Evolutionary conservation across 352 stramenopile species (phyloP), one percentile per base, ranked within the genome.

Genomic region (Globisporangium solare): DNA sequence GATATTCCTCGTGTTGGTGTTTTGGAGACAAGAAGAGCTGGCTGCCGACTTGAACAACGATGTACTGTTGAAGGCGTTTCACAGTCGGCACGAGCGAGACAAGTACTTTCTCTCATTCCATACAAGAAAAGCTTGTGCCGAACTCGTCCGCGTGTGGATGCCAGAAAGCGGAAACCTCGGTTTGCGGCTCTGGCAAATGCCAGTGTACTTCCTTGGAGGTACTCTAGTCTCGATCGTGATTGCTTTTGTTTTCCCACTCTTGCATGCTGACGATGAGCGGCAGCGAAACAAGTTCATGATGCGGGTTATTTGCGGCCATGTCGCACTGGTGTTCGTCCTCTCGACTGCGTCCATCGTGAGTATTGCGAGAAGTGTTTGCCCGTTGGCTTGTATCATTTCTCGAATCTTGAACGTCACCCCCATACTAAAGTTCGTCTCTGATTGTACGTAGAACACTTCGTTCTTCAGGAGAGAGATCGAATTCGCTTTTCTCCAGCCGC

Each of bases 81-180:
- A 70, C 21, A 61, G 54, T 32, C 41, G 52, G n/a, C 45, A 42
- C 0, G 64, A 67, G 39, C 61, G 70, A 8, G 55, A 83, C 5
- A 64, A 76, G 32, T 83, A 77, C 12, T 83, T 72, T 21, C 47
- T 74, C 11, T 63, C 64, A 6, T 66, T 68, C 10, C 76, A 87
- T 42, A 54, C 76, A 10, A 60, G 47, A 32, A 82, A 83, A 56
- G 76, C 68, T 0, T 43, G 73, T 0, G 56, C 64, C 20, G 74
- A 87, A 47, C 57, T 87, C 3, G 54, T 76, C 11, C 71, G 71
- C 22, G 70, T 85, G 1, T 87, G 74, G 76, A 87, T 87, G 76
- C 70, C 74, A 1, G 71, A 82, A 35, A 85, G 73, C 47, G 76
- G 76, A 46, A 79, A 68, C 40, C 40, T 87, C 12, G 74, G 76